These are phyloP conservation scores for Chloris gayana DNA, from an alignment of 176 grass and related monocot species.

Conservation along the genomic window DNA sequence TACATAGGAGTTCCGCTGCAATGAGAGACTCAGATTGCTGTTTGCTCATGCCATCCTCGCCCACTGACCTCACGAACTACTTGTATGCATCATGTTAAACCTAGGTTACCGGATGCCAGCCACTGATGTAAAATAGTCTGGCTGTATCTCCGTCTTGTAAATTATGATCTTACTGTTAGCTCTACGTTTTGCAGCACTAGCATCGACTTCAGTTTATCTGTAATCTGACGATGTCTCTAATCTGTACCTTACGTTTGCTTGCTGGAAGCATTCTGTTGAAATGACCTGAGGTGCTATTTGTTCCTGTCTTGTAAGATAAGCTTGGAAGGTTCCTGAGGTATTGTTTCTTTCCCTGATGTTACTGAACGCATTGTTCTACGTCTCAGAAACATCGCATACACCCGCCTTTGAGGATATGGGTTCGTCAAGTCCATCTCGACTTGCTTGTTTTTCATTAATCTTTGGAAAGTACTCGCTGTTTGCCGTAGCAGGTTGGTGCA, in stretches of 20 bases:
- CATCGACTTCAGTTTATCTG: conserved; percentile 2
- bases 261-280: conserved; percentile 32
- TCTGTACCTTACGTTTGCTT: conserved; percentile 29
- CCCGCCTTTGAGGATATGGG: not conserved
- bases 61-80: conserved; percentile 44
- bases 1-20: conserved; percentile 45
- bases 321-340: not conserved
- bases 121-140: conserved; percentile 37
- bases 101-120: conserved; percentile 38
- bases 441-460: not conserved
- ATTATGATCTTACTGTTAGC: conserved; percentile 31
- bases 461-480: not conserved
- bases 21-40: not conserved
- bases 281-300: not conserved
- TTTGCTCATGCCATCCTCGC: not conserved
- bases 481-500: not conserved
- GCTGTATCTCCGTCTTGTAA: conserved; percentile 32
- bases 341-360: not conserved
- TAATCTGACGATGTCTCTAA: not conserved
- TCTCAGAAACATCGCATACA: not conserved
- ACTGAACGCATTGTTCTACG: not conserved
- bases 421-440: not conserved
- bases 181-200: conserved; percentile 22
- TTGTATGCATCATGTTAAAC: conserved; percentile 13
- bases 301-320: not conserved